Conservation (phyloP, 148 eudicot genomes). For the Nepenthes gracilis region DNA sequence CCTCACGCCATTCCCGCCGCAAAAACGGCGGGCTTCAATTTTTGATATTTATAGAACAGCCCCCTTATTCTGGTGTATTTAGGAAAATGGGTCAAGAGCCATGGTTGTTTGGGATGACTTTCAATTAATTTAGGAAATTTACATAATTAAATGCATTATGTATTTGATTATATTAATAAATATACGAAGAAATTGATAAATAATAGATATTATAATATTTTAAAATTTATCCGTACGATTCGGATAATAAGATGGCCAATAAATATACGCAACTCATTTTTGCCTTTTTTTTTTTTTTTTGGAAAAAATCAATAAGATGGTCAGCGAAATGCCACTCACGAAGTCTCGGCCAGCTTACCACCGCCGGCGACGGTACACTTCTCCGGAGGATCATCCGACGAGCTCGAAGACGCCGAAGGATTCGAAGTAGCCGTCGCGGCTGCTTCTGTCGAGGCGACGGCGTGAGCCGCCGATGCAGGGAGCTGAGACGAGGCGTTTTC, state of each 20-base stretch:
- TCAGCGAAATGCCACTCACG: constrained; percentile 35
- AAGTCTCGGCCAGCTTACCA: constrained; percentile 25
- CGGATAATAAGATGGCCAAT: neutral
- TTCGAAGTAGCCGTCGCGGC: constrained; percentile 10
- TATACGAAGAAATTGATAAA: no score
- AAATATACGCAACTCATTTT: neutral
- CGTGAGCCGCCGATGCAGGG: neutral
- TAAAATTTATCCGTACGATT: no score
- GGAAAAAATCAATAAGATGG: neutral
- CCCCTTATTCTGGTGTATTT: no score
- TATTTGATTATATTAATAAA: no score
- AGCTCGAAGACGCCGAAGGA: constrained; percentile 45
- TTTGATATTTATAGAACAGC: no score
- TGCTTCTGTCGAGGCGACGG: neutral
- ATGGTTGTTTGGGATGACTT: no score
- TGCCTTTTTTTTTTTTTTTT: neutral
- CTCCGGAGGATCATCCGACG: constrained; percentile 54
- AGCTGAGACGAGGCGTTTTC: no score
- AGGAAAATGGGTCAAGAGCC: no score
- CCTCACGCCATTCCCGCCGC: constrained; percentile 58
- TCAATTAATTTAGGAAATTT: no score
- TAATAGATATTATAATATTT: neutral
- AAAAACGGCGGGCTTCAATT: constrained; percentile 46
- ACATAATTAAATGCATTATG: no score
- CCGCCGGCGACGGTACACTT: constrained; percentile 20